Conservation (phyloP, 2,329 filamentous ascomycete species). For the Pseudophaeomoniella oleicola region DNA sequence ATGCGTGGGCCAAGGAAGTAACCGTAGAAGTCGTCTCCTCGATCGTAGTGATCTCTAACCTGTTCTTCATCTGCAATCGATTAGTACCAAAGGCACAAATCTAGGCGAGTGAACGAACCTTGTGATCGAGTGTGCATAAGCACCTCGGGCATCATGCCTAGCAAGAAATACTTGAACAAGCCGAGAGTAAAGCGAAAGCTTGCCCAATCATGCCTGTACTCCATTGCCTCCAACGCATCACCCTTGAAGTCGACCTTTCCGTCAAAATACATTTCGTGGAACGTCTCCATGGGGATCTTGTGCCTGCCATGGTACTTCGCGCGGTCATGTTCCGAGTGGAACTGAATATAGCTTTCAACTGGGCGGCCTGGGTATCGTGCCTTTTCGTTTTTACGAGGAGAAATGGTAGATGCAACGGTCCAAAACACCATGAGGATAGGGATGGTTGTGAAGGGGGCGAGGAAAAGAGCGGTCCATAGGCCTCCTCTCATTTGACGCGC, state of each 20-base stretch:
- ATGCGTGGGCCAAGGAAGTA: constrained; percentile 98
- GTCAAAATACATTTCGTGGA: constrained; percentile 96
- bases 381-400: constrained; percentile 86
- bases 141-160: constrained; percentile 75
- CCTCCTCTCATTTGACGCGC: constrained; percentile 75
- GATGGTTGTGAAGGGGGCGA: constrained; percentile 61
- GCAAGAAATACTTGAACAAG: constrained; percentile 78
- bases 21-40: constrained; percentile 93
- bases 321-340: constrained; percentile 30
- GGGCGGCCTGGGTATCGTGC: constrained; percentile 71
- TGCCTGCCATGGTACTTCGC: constrained; percentile 33
- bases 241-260: constrained; percentile 92
- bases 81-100: constrained; percentile 17
- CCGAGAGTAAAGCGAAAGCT: constrained; percentile 80
- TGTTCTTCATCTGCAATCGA: constrained; percentile 72
- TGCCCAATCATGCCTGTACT: constrained; percentile 95
- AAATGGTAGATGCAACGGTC: constrained; percentile 63
- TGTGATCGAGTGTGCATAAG: constrained; percentile 87
- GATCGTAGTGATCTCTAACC: constrained; percentile 93
- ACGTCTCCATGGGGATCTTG: constrained; percentile 66
- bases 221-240: constrained; percentile 73
- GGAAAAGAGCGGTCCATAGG: constrained; percentile 75
- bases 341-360: constrained; percentile 66
- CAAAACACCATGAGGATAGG: constrained; percentile 75
- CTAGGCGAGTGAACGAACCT: constrained; percentile 32